Base-by-base conservation (phyloP, 768 basidiomycete genomes). In the Termitomyces sp. region DNA sequence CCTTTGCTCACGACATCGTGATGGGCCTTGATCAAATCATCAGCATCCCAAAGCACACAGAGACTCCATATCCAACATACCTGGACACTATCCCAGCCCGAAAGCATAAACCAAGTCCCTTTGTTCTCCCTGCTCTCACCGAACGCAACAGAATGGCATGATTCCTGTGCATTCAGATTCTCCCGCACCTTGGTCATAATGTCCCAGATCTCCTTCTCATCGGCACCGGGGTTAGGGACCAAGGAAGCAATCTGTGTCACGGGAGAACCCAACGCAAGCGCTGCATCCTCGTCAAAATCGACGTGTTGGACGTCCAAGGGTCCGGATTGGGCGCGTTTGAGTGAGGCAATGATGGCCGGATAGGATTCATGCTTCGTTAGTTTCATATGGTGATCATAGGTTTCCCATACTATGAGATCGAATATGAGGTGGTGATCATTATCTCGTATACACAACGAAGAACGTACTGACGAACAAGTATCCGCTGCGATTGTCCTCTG, bases 61-160 rank as follows among this genome's bases (percentile, higher is more conserved):
- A n/a, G n/a, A 7, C 26, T n/a, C n/a, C n/a, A n/a, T 7, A 0
- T 16, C 20, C 16, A 2, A 45, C 54, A 37, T 42, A 60, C 62
- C 59, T 60, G 37, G 18, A 60, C 39, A 49, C 53, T 60, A n/a
- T 60, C 59, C 62, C 62, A 63, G 9, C 62, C 59, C 6, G 58
- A 7, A 4, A 55, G 48, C 14, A 58, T 3, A 22, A 60, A 42
- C 22, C 20, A 36, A 10, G 33, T 55, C 13, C 50, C 59, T 30
- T 58, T 58, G 7, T 53, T 57, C 39, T 60, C 62, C 44, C 33
- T 58, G 34, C 58, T 60, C 49, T 55, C 53, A 10, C 62, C 62
- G 9, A 47, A 7, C 22, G 43, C 22, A 7, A 37, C 8, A n/a
- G 53, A 36, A 20, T 55, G 48, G 27, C 55, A 60, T 9, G 45